Evolutionary conservation across 345 rosid species (phyloP), one percentile per base, ranked within the genome.

Genomic region (Aurinia saxatilis): DNA sequence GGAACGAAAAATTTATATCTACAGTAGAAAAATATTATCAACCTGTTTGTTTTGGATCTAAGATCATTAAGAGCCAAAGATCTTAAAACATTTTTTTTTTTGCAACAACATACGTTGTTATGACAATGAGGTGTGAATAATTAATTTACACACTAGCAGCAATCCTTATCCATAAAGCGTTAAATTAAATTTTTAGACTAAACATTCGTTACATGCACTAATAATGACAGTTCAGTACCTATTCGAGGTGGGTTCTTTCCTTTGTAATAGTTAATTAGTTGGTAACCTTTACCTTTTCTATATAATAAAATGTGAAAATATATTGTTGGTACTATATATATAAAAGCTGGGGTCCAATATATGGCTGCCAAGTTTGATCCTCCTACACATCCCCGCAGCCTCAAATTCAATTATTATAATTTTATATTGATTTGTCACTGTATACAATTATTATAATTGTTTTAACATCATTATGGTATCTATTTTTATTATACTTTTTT

Each of bases 291-390:
- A 50, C 17, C 25, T 34, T 45, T 11, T 2, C 4, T 54, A 19
- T 57, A 50, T 21, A 19, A 54, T n/a, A 50, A 16, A 23, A 21
- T 21, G 25, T 21, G 25, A 35, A 7, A 25, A 54, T 25, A 38
- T 19, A 0, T 31, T 47, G 10, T 39, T 47, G 13, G 38, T 2
- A n/a, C 11, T 34, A 29, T 38, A 47, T 37, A 47, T 17, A 38
- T 3, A 37, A 0, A 29, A 40, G 57, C 1, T 56, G 39, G 38
- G 65, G 60, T 42, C 66, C 60, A 17, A 16, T 12, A 16, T 12
- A 59, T 17, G 61, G 73, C 67, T 68, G 73, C 73, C 73, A 68
- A 38, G 5, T 50, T 67, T 68, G 67, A 50, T 68, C 54, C 37
- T 58, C 17, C 8, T 9, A 50, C 65, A 41, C 36, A 33, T 10